Evolutionary conservation across 352 stramenopile species (phyloP).

Genomic region (Pythium pectinolyticum): DNA sequence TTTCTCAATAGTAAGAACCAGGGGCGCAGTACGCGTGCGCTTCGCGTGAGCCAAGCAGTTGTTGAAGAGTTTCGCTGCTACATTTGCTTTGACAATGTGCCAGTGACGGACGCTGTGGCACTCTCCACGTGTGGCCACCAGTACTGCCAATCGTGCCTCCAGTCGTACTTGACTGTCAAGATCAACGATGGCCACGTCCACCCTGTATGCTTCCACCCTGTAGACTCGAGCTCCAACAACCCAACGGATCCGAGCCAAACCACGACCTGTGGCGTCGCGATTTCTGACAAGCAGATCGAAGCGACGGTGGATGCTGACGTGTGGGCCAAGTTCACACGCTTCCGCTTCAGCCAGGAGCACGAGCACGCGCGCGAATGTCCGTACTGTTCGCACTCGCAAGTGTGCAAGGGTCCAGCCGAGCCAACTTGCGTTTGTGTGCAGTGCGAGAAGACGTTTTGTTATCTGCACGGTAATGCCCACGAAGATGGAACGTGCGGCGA

Average conservation of each 20-base stretch:
- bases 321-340: constrained; percentile 75
- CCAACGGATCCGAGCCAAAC: neutral
- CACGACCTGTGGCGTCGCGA: constrained; percentile 43
- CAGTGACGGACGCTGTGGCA: constrained; percentile 31
- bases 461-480: constrained; percentile 86
- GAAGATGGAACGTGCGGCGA: constrained; percentile 55
- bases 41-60: no score
- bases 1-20: no score
- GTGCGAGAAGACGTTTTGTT: constrained; percentile 76
- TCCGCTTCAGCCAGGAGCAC: constrained; percentile 86
- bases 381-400: constrained; percentile 57
- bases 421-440: constrained; percentile 42
- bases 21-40: no score
- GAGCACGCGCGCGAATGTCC: constrained; percentile 58
- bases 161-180: constrained; percentile 58
- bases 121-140: constrained; percentile 52
- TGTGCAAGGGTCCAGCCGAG: constrained; percentile 43
- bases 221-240: neutral
- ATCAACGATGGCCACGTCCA: constrained; percentile 68
- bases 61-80: no score
- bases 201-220: constrained; percentile 58
- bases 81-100: constrained; percentile 65
- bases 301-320: constrained; percentile 42
- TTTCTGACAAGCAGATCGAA: constrained; percentile 44
- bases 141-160: constrained; percentile 57